These are phyloP conservation scores for Boletales sp. DNA, from an alignment of 768 basidiomycete species.

Conservation along the genomic window DNA sequence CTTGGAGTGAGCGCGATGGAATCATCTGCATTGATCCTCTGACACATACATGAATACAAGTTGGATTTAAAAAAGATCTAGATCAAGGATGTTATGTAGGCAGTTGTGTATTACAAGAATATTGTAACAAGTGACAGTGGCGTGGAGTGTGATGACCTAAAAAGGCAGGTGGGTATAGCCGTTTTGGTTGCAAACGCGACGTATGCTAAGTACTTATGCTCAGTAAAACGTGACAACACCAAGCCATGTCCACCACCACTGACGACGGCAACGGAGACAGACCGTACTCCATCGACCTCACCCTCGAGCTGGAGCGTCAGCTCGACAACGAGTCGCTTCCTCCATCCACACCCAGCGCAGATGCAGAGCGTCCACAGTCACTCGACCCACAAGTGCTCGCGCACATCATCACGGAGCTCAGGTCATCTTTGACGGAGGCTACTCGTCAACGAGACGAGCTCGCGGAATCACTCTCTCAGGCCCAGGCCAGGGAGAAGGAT, in stretches of 20 bases:
- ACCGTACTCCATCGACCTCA: constrained; percentile 67
- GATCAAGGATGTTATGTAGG: neutral
- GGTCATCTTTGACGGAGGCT: constrained; percentile 57
- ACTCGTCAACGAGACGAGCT: constrained; percentile 74
- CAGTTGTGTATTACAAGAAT: neutral
- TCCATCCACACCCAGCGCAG: constrained; percentile 37
- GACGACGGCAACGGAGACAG: constrained; percentile 21
- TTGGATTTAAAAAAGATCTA: constrained; percentile 9
- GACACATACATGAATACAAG: constrained; percentile 52
- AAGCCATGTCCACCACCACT: constrained; percentile 26
- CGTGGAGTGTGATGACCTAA: neutral
- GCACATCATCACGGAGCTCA: constrained; percentile 71
- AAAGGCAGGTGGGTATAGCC: constrained; percentile 1
- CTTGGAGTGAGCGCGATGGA: constrained; percentile 91
- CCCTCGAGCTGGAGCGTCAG: constrained; percentile 75
- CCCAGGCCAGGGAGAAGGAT: constrained; percentile 53
- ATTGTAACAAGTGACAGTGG: too few relatives aligned
- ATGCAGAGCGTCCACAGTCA: constrained; percentile 40
- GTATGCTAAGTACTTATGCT: neutral
- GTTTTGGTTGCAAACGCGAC: constrained; percentile 1
- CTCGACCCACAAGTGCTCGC: constrained; percentile 75
- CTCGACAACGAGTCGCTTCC: constrained; percentile 62
- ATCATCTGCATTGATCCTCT: constrained; percentile 85
- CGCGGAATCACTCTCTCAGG: constrained; percentile 44
- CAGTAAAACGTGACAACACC: too few relatives aligned